Conservation (phyloP, 83 land plant genomes). For the Isoetes engelmannii region DNA sequence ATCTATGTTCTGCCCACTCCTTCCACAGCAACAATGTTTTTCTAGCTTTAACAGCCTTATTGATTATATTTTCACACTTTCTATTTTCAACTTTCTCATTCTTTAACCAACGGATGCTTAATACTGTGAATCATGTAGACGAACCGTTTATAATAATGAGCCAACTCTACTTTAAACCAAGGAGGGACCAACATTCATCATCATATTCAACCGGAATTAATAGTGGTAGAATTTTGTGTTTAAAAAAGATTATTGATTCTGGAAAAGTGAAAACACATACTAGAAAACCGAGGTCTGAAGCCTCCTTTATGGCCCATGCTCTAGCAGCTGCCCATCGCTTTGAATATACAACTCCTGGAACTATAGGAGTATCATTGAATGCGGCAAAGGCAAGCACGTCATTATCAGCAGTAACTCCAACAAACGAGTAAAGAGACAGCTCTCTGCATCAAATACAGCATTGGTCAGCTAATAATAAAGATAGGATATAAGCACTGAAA, state of each 20-base stretch:
- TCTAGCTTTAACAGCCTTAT: too few relatives aligned
- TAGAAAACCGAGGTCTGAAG: conserved; percentile 13
- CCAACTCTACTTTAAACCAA: too few relatives aligned
- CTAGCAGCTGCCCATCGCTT: background rate
- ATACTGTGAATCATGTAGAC: too few relatives aligned
- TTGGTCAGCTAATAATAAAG: too few relatives aligned
- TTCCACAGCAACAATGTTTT: too few relatives aligned
- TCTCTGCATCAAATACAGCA: conserved; percentile 13
- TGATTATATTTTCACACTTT: too few relatives aligned
- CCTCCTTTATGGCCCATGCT: conserved; percentile 19
- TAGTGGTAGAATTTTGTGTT: background rate
- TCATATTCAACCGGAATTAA: background rate
- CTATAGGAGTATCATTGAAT: conserved; percentile 14
- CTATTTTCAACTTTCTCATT: too few relatives aligned
- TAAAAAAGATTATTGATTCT: background rate
- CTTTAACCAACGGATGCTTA: too few relatives aligned
- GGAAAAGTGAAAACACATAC: background rate
- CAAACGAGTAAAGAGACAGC: conserved; percentile 9
- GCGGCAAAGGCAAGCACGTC: conserved; percentile 22
- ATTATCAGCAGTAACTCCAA: conserved; percentile 5
- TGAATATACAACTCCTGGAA: conserved; percentile 8
- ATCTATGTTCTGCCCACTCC: too few relatives aligned
- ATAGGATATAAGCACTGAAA: too few relatives aligned
- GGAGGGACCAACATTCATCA: too few relatives aligned
- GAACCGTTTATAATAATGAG: too few relatives aligned